Conservation (phyloP, 768 basidiomycete species). For the Paxillus rubicundulus region DNA sequence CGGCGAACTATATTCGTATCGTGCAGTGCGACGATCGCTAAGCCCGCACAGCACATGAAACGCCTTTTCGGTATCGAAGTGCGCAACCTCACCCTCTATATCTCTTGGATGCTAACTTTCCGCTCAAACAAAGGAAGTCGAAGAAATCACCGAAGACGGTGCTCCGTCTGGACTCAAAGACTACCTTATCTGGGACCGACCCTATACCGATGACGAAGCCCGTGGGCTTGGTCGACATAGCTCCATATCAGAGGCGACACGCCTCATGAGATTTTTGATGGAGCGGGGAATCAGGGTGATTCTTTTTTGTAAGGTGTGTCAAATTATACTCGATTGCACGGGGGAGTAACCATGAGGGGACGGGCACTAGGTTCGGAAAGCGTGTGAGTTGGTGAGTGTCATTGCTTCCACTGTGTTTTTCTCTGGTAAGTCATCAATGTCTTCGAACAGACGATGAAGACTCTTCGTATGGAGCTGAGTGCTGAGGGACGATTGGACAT, state of each 20-base stretch:
- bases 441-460: constrained; percentile 70
- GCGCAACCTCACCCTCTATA: neutral
- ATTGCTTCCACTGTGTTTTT: constrained; percentile 14
- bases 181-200: constrained; percentile 75
- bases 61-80: constrained; percentile 67
- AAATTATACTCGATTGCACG: neutral
- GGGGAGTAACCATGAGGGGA: neutral
- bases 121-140: constrained; percentile 43
- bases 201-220: constrained; percentile 52
- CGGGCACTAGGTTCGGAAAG: constrained; percentile 61
- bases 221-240: constrained; percentile 54
- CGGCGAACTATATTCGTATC: constrained; percentile 63
- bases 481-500: constrained; percentile 77
- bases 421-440: neutral
- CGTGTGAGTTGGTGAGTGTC: constrained; percentile 69
- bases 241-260: constrained; percentile 65
- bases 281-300: constrained; percentile 77
- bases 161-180: constrained; percentile 81
- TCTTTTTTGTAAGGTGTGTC: constrained; percentile 78
- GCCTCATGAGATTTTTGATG: constrained; percentile 79
- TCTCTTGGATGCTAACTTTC: neutral
- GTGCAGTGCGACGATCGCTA: constrained; percentile 84
- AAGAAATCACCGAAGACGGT: constrained; percentile 74
- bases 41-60: constrained; percentile 73
- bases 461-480: constrained; percentile 64